Evolutionary conservation across 805 yeast genomes (phyloP), one percentile per base, ranked within the genome.

Genomic region (Starmerella floricola): DNA sequence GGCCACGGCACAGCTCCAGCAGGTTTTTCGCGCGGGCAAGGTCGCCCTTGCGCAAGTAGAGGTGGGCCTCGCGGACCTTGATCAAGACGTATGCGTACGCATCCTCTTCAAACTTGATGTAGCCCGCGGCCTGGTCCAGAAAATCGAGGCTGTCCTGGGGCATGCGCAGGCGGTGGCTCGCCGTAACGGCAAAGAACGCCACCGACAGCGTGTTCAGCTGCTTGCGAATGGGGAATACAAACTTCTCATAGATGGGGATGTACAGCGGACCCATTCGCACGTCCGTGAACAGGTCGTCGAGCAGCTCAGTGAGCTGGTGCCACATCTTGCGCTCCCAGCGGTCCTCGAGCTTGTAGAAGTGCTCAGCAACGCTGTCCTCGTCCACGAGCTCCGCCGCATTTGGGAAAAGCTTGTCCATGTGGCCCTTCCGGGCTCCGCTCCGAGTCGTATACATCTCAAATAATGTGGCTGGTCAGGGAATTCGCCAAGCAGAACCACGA

Each of bases 301-400:
- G 66, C 6, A 74, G 62, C 47, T 74, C 73, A 2, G 95, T 83
- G 58, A 91, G 71, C 66, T 91, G 97, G 64, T 80, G 93, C 96
- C 96, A 91, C 59, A 88, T 71, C 61, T 85, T 86, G 53, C 94
- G 70, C 57, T 86, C 95, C 63, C 84, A 81, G 44, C 69, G 67
- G 54, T 85, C 95, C 57, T 87, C 96, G 58, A 88, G 72, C 40
- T 74, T 72, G 56, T 74, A 78, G 53, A 80, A 71, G 6, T 69
- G 60, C 23, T 76, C 72, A 8, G 75, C 66, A 40, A 86, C 66
- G 31, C 78, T 84, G 3, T 73, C 65, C 45, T 79, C 83, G 4
- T 77, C 68, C 55, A 78, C 80, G 54, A 69, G 68, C 40, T 94
- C 74, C 40, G 85, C 66, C 3, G 76, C 69, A 19, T 23, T 23